Percentiles rank a stretch among this genome's conserved stretches.
Evolutionary conservation across 257 asterid genomes (phyloP).

Genomic region (Linaria vulgaris): DNA sequence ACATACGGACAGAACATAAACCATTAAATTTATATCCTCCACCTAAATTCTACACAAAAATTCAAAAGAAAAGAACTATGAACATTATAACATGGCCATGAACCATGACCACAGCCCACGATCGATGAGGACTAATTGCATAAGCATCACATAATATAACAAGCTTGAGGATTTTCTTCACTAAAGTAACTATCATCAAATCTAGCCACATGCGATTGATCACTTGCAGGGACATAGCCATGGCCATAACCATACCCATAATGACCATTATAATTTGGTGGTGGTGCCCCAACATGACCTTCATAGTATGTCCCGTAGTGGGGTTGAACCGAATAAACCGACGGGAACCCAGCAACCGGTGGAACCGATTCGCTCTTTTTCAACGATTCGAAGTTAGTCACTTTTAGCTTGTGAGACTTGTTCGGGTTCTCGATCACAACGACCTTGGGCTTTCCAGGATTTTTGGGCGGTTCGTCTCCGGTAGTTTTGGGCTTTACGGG

Average conservation of each 20-base stretch:
- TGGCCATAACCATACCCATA: slow-evolving; percentile 31
- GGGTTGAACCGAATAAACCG: slow-evolving; percentile 30
- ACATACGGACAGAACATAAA: neutral
- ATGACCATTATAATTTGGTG: slow-evolving; percentile 35
- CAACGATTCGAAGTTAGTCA: slow-evolving; percentile 8
- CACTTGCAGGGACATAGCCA: too few species aligned
- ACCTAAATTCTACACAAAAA: too few species aligned
- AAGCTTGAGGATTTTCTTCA: slow-evolving; percentile 55
- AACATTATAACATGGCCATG: slow-evolving; percentile 1
- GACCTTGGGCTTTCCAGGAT: neutral
- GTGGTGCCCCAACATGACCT: slow-evolving; percentile 54
- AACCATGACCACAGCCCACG: slow-evolving; percentile 10
- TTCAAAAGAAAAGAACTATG: neutral
- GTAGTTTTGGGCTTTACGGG: neutral
- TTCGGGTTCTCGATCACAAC: slow-evolving; percentile 15
- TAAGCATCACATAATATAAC: slow-evolving; percentile 51
- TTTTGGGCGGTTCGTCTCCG: slow-evolving; percentile 25
- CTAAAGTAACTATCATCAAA: slow-evolving; percentile 46
- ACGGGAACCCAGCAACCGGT: slow-evolving; percentile 27
- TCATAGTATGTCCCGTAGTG: slow-evolving; percentile 45
- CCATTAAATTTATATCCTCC: neutral
- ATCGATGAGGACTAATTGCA: too few species aligned
- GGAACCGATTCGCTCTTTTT: slow-evolving; percentile 2
- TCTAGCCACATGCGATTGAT: slow-evolving; percentile 29
- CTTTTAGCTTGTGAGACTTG: slow-evolving; percentile 22